Conservation (phyloP, 2,329 filamentous ascomycete genomes). For the Eutypa lata region DNA sequence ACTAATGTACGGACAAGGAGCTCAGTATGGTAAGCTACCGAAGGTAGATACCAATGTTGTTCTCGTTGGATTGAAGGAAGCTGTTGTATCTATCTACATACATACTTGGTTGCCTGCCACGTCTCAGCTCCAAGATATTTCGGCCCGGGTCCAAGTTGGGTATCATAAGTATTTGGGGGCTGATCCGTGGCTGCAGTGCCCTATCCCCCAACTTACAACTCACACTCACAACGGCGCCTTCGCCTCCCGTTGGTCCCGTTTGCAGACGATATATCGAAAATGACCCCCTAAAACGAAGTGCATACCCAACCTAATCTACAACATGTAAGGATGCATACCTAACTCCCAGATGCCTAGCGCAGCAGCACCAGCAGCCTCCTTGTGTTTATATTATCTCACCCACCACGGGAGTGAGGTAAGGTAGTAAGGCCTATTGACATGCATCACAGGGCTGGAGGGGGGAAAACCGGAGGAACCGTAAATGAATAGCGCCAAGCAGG, state of each 20-base stretch:
- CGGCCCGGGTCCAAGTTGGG: background rate
- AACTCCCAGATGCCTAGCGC: too few species aligned
- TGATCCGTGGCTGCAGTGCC: background rate
- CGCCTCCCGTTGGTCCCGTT: background rate
- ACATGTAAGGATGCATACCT: too few species aligned
- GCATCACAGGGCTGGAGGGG: background rate
- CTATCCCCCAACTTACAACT: background rate
- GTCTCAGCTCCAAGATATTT: background rate
- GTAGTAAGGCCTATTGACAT: too few species aligned
- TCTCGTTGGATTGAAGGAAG: background rate
- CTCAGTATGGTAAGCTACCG: background rate
- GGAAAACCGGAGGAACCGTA: background rate
- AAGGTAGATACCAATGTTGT: background rate
- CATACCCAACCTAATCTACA: too few species aligned
- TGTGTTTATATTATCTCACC: too few species aligned
- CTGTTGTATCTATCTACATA: background rate
- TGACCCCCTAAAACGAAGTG: too few species aligned
- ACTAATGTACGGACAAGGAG: background rate
- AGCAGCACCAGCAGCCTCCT: too few species aligned
- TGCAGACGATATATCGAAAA: background rate
- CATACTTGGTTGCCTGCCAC: background rate
- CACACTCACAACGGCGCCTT: background rate
- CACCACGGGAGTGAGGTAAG: too few species aligned
- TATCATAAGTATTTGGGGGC: background rate
- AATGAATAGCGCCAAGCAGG: background rate